A percentile compares a stretch with the other conserved stretches of the same genome.
These are phyloP conservation scores for Thuja plicata DNA, from an alignment of 83 land plant species.

Conservation along the genomic window DNA sequence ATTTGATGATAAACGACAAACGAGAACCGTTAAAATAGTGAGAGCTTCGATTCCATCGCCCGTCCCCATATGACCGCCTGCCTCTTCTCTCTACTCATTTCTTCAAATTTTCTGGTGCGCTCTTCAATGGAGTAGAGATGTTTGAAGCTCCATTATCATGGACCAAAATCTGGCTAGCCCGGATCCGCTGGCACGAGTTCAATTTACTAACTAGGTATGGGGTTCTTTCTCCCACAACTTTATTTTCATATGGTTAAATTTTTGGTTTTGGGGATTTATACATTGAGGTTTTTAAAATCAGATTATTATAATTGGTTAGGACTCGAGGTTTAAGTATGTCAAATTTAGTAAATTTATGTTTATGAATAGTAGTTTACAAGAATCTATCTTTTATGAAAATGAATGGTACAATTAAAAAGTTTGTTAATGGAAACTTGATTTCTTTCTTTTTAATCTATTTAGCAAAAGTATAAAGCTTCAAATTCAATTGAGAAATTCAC, in stretches of 20 bases:
- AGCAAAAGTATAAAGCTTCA: neutral
- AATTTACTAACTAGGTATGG: conserved; percentile 11
- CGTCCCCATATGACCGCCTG: conserved; percentile 57
- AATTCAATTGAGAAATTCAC: neutral
- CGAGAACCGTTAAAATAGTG: too few species aligned
- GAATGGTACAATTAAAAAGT: neutral
- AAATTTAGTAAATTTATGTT: too few species aligned
- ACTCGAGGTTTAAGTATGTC: too few species aligned
- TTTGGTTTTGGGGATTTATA: neutral
- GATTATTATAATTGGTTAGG: too few species aligned
- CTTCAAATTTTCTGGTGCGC: conserved; percentile 36
- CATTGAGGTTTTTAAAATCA: neutral
- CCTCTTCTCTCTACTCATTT: conserved; percentile 57
- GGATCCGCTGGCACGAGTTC: conserved; percentile 26
- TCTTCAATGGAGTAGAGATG: conserved; percentile 74
- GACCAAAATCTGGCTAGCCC: conserved; percentile 55
- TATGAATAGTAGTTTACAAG: too few species aligned
- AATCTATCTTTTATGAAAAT: neutral
- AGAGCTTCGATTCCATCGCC: conserved; percentile 34
- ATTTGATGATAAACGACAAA: too few species aligned
- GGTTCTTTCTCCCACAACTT: neutral
- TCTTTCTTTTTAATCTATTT: too few species aligned
- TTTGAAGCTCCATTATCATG: conserved; percentile 57
- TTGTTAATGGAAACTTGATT: neutral
- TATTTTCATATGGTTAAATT: neutral